Evolutionary conservation across 108 stramenopile genomes (phyloP).

Genomic region (Cyclotella distinguenda): DNA sequence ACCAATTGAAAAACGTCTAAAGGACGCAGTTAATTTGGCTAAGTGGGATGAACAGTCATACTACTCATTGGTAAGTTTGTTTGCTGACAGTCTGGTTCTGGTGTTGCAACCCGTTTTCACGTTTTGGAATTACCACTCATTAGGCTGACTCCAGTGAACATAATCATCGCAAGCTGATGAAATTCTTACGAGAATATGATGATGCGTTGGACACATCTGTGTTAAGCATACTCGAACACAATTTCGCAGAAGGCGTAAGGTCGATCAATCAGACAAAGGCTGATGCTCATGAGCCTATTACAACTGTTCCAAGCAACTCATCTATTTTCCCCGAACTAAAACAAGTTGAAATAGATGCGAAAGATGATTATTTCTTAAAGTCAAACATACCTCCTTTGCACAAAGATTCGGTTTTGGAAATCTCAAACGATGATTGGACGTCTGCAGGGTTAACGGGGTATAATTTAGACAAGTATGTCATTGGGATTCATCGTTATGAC

Average conservation of each 20-base stretch:
- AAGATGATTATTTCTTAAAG: neutral
- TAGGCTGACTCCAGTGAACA: constrained; percentile 88
- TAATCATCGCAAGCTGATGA: constrained; percentile 89
- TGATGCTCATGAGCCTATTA: constrained; percentile 29
- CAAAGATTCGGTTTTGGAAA: constrained; percentile 10
- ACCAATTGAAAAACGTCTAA: constrained; percentile 85
- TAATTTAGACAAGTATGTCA: constrained; percentile 46
- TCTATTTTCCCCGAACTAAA: constrained; percentile 33
- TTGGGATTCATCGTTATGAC: constrained; percentile 50
- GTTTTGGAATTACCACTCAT: neutral
- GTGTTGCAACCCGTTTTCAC: neutral
- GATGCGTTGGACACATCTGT: constrained; percentile 73
- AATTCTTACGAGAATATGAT: constrained; percentile 75
- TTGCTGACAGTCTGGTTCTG: neutral
- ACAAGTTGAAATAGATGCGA: constrained; percentile 30
- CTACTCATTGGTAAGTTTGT: constrained; percentile 67
- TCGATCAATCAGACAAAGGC: constrained; percentile 38
- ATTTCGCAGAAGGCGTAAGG: constrained; percentile 58
- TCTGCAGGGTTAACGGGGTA: constrained; percentile 21
- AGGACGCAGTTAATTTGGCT: constrained; percentile 93
- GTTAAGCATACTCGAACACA: constrained; percentile 64
- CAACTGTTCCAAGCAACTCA: constrained; percentile 26
- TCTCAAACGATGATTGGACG: constrained; percentile 19
- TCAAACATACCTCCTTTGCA: neutral
- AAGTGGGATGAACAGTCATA: constrained; percentile 99